Conservation (phyloP, 768 basidiomycete species). For the Mycena capillaripes region DNA sequence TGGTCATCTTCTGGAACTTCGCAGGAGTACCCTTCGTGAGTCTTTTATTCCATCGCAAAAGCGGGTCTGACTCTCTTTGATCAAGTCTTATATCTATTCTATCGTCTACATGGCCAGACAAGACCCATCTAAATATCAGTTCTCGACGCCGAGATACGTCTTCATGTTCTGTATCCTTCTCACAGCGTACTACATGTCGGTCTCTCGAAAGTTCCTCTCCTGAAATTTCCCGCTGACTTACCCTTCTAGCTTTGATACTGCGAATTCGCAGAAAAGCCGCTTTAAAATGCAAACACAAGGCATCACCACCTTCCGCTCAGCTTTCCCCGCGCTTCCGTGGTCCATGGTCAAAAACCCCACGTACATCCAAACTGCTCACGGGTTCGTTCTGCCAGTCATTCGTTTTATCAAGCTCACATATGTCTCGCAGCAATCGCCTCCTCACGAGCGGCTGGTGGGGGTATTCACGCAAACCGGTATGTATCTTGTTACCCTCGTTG, state of each 20-base stretch:
- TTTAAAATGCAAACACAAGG: conserved; percentile 99
- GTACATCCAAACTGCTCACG: conserved; percentile 94
- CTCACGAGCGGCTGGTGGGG: conserved; percentile 96
- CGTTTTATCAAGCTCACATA: conserved; percentile 5
- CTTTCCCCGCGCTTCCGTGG: conserved; percentile 95
- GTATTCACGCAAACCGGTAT: conserved; percentile 91
- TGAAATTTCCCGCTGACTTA: conserved; percentile 9
- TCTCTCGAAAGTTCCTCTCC: conserved; percentile 30
- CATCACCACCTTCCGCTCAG: conserved; percentile 84
- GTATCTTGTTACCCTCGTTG: conserved; percentile 40
- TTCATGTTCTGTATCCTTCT: conserved; percentile 82
- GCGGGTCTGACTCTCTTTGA: conserved; percentile 3
- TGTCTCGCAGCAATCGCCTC: conserved; percentile 80
- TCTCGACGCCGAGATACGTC: conserved; percentile 83
- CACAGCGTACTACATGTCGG: conserved; percentile 89
- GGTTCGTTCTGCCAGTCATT: conserved; percentile 57
- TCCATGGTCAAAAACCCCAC: conserved; percentile 88
- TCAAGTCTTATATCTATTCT: conserved; percentile 95
- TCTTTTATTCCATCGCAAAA: conserved; percentile 8
- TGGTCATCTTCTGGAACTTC: conserved; percentile 98
- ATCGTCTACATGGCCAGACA: conserved; percentile 98
- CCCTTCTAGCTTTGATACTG: conserved; percentile 83
- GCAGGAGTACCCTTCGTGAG: conserved; percentile 93
- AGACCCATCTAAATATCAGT: conserved; percentile 88
- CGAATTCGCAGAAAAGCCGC: conserved; percentile 96